phyloP scores from a whole-genome alignment of 73 alveolate genomes.

The Paramecium pentaurelia region DNA sequence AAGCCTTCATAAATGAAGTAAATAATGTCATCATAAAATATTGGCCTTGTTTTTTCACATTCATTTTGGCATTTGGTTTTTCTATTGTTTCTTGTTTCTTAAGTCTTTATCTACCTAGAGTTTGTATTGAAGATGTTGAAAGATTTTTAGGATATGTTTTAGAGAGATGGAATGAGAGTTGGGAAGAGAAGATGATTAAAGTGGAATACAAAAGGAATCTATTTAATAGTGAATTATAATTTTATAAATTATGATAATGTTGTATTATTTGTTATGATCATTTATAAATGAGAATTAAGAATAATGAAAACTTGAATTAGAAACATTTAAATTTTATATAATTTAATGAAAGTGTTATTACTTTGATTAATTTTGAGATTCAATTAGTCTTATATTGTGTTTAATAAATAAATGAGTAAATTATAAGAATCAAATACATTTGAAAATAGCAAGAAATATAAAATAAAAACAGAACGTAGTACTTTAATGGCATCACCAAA shows the following conservation, averaged over 20 bases:
- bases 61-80: background rate
- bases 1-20: background rate
- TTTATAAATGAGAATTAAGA: background rate
- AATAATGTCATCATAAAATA: background rate
- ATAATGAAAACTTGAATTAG: background rate
- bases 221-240: background rate
- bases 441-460: background rate
- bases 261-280: background rate
- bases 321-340: background rate
- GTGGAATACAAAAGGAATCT: background rate
- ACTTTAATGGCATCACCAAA: background rate
- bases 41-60: conserved; percentile 40
- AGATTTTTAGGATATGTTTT: conserved; percentile 38
- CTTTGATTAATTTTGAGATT: background rate
- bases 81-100: background rate
- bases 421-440: background rate
- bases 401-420: background rate
- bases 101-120: conserved; percentile 32
- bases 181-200: background rate
- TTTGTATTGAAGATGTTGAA: conserved; percentile 13
- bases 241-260: conserved; percentile 7
- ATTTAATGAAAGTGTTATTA: background rate
- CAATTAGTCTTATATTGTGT: background rate
- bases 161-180: conserved; percentile 10
- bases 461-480: background rate